phyloP scores from a whole-genome alignment of 192 early-diverging fungal genomes.

The Rhizophagus sp. region DNA sequence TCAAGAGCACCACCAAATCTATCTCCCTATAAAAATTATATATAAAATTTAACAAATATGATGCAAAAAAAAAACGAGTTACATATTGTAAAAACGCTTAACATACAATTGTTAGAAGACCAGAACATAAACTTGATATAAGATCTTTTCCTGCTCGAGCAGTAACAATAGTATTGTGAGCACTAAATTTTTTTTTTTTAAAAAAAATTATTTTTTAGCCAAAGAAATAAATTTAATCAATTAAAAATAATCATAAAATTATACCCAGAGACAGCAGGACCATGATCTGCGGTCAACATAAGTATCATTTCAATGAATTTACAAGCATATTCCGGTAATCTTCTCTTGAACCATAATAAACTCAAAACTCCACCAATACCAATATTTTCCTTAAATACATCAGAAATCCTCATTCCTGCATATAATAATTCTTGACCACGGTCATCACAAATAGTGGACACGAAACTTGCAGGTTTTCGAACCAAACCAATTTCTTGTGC shows the following conservation, averaged over 20 bases:
- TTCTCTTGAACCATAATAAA: slow-evolving; percentile 98
- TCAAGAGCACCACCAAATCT: slow-evolving; percentile 98
- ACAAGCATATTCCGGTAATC: slow-evolving; percentile 91
- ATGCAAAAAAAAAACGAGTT: background rate
- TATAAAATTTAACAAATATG: background rate
- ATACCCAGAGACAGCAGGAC: slow-evolving; percentile 94
- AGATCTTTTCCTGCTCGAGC: slow-evolving; percentile 98
- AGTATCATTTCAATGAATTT: slow-evolving; percentile 99
- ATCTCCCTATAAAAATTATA: slow-evolving; percentile 56
- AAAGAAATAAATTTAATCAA: background rate
- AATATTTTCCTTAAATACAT: slow-evolving; percentile 98
- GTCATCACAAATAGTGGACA: slow-evolving; percentile 99
- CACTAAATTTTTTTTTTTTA: slow-evolving; percentile 47
- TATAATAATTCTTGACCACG: slow-evolving; percentile 98
- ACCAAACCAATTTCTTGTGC: slow-evolving; percentile 98
- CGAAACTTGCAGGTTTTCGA: slow-evolving; percentile 97
- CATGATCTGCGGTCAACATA: slow-evolving; percentile 99
- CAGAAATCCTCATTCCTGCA: slow-evolving; percentile 97
- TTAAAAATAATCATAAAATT: slow-evolving; percentile 33
- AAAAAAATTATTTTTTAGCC: slow-evolving; percentile 43
- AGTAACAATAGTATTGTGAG: slow-evolving; percentile 87
- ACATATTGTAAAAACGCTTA: background rate
- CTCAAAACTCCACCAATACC: slow-evolving; percentile 97
- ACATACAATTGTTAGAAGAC: slow-evolving; percentile 84
- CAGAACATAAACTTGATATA: slow-evolving; percentile 91